phyloP scores from a whole-genome alignment of 1,284 basidiomycete genomes.

The Cutaneotrichosporon sp. region DNA sequence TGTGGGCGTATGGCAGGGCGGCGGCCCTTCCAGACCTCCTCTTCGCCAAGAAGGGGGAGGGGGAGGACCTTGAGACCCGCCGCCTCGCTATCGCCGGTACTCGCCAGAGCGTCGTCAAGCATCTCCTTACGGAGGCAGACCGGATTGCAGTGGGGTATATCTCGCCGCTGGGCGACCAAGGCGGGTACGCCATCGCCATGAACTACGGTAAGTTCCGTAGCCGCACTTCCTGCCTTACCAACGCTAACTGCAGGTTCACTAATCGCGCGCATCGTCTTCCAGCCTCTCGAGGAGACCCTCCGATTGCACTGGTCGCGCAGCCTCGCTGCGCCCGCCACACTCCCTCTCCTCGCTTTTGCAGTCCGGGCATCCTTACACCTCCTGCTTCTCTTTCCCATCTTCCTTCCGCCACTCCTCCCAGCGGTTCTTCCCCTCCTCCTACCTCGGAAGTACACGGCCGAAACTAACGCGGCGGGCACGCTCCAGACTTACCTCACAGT shows the following conservation, averaged over 20 bases:
- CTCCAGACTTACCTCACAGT: slow-evolving; percentile 70
- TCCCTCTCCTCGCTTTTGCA: slow-evolving; percentile 56
- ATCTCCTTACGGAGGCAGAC: slow-evolving; percentile 93
- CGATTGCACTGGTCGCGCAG: slow-evolving; percentile 79
- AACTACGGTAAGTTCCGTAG: slow-evolving; percentile 70
- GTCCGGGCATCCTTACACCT: slow-evolving; percentile 69
- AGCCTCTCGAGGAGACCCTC: slow-evolving; percentile 86
- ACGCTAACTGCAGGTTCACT: slow-evolving; percentile 67
- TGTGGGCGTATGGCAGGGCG: slow-evolving; percentile 33
- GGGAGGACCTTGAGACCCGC: slow-evolving; percentile 20
- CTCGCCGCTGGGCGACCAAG: slow-evolving; percentile 79
- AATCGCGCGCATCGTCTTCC: slow-evolving; percentile 83
- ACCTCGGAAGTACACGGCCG: slow-evolving; percentile 66
- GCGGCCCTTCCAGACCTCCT: neutral
- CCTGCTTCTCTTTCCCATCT: slow-evolving; percentile 67
- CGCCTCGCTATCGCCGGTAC: slow-evolving; percentile 63
- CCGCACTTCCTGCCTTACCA: neutral
- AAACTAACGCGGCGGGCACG: slow-evolving; percentile 69
- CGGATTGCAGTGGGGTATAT: slow-evolving; percentile 81
- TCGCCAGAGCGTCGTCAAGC: slow-evolving; percentile 68
- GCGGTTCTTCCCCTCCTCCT: slow-evolving; percentile 69
- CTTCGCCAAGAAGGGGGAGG: neutral
- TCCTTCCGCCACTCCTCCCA: slow-evolving; percentile 71
- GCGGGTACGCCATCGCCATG: slow-evolving; percentile 87
- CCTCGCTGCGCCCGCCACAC: slow-evolving; percentile 22